These are phyloP conservation scores for Yarrowia bubula DNA, from an alignment of 805 yeast genomes.

Conservation along the genomic window DNA sequence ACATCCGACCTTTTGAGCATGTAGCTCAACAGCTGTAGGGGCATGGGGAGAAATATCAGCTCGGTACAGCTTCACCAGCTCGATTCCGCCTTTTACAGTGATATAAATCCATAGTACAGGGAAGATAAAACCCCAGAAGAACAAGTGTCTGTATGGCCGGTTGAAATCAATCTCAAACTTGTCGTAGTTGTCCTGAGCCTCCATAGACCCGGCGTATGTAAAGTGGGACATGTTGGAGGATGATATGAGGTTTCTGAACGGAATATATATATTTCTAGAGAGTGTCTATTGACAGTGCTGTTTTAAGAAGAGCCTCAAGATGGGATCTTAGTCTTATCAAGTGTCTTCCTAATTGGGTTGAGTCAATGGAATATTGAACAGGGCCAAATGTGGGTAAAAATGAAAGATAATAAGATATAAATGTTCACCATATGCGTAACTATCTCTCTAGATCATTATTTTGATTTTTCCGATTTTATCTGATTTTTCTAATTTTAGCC, in stretches of 20 bases:
- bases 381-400: too few species aligned
- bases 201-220: neutral
- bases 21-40: neutral
- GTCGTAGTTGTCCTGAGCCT: slow-evolving; percentile 8
- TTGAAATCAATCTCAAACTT: neutral
- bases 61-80: neutral
- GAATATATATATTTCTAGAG: neutral
- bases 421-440: too few species aligned
- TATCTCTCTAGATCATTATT: too few species aligned
- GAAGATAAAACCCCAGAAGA: neutral
- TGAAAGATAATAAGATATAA: too few species aligned
- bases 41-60: neutral
- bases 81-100: neutral
- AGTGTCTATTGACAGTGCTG: too few species aligned
- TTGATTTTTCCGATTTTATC: too few species aligned
- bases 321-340: too few species aligned
- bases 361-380: too few species aligned
- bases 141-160: neutral
- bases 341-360: too few species aligned
- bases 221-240: neutral
- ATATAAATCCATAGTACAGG: neutral
- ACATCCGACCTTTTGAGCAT: neutral
- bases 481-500: too few species aligned
- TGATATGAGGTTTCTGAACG: neutral
- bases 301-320: too few species aligned